Percentiles rank a stretch among this genome's conserved stretches.
phyloP scores from a whole-genome alignment of 2,329 filamentous ascomycete species.

The Alternaria viburni region DNA sequence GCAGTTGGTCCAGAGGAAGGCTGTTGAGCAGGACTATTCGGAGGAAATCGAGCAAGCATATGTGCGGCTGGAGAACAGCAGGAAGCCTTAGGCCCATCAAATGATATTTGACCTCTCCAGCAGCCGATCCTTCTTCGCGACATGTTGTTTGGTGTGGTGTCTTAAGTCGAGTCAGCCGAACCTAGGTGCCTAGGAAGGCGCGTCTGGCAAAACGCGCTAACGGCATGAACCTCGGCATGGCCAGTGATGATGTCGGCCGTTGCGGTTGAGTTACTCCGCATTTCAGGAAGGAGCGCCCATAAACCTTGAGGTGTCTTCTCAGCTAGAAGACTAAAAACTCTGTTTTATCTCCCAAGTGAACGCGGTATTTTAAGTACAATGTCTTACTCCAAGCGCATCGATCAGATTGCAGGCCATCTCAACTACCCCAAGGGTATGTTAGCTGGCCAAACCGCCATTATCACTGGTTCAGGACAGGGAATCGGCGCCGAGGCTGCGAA shows the following conservation, averaged over 20 bases:
- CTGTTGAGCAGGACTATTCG: constrained; percentile 22
- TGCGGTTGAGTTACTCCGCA: constrained; percentile 24
- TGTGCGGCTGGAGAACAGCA: neutral
- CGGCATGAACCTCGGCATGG: constrained; percentile 19
- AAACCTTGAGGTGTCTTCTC: neutral
- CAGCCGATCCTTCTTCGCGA: neutral
- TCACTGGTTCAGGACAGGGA: constrained; percentile 85
- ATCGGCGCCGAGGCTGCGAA: constrained; percentile 85
- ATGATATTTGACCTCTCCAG: neutral
- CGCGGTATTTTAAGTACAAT: constrained; percentile 5
- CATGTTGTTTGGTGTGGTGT: neutral
- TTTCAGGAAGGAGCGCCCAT: constrained; percentile 5
- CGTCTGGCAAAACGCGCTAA: constrained; percentile 9
- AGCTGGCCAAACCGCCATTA: constrained; percentile 80
- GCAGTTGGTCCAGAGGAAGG: constrained; percentile 17
- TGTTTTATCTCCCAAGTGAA: neutral
- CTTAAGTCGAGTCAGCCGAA: constrained; percentile 10
- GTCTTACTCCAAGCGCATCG: constrained; percentile 56
- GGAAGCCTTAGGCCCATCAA: neutral
- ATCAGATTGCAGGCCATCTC: constrained; percentile 78
- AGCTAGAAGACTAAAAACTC: neutral
- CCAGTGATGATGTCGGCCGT: constrained; percentile 13
- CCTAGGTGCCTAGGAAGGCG: neutral
- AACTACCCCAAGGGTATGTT: constrained; percentile 83
- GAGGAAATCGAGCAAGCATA: constrained; percentile 27